Evolutionary conservation across 2,329 filamentous ascomycete genomes (phyloP), one percentile per base, ranked within the genome.

Genomic region (Geosmithia putterillii): DNA sequence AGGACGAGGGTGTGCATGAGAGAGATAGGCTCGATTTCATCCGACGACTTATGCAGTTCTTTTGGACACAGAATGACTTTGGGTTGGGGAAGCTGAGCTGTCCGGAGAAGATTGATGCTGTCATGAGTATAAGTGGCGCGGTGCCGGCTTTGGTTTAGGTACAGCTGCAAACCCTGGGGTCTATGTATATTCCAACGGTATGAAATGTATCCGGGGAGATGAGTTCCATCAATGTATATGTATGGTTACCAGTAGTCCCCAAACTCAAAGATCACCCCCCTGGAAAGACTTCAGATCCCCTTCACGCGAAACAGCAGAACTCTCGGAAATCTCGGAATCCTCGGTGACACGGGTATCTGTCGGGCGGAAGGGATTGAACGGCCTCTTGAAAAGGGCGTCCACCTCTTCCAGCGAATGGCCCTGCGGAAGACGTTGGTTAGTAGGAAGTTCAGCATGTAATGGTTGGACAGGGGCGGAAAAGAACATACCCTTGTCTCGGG

Each of bases 61-160:
- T 59, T 2, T 64, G 61, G 62, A 52, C 55, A 3, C 62, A 64
- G 38, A 52, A 60, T 4, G 61, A 65, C 40, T 48, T 64, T 1
- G 45, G 42, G 2, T 38, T 44, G 14, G 47, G 49, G 14, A 45
- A 47, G 28, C 35, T 51, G 19, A 48, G 41, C 14, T 50, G 48
- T 39, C 21, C 25, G 36, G 46, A 48, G 15, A 49, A 41, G 35
- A 18, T 49, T 2, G 41, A 42, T 6, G 37, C 32, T 38, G 42
- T 51, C 12, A 45, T 54, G 2, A 47, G 45, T 25, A 40, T 42
- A 23, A 49, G 46, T 44, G 42, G 38, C n/a, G 47, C 48, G 25
- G 15, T 48, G 20, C 52, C 51, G 15, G 43, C 39, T 9, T 53
- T 53, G 42, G 70, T 66, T 10, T 44, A 32, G 32, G 36, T 37